A percentile compares a stretch with the other conserved stretches of the same genome.
Conservation (phyloP, 106 monocot species). For the Iris macrosiphon region DNA sequence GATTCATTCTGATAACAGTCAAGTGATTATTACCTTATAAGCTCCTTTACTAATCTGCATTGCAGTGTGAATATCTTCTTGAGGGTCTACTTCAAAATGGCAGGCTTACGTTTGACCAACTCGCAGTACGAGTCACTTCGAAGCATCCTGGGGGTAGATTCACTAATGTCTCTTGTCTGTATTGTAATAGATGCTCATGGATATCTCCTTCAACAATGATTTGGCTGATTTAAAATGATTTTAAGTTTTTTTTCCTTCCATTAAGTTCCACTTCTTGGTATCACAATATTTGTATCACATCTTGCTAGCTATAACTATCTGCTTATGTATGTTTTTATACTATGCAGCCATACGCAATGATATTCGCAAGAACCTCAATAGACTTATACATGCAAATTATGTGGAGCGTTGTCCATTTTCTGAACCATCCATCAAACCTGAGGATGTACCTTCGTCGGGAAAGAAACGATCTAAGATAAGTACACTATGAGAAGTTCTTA, state of each 20-base stretch:
- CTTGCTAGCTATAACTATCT: neutral
- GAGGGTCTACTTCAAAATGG: constrained; percentile 87
- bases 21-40: no score
- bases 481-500: neutral
- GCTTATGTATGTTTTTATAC: constrained; percentile 11
- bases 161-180: neutral
- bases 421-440: constrained; percentile 62
- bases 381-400: constrained; percentile 62
- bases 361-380: constrained; percentile 45
- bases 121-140: constrained; percentile 37
- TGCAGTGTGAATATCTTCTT: constrained; percentile 62
- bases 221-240: neutral
- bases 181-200: neutral
- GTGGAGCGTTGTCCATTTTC: constrained; percentile 89
- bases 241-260: neutral
- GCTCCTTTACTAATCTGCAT: no score
- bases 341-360: constrained; percentile 13
- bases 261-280: neutral
- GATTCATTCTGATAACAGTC: no score
- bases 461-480: constrained; percentile 63
- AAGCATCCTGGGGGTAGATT: neutral
- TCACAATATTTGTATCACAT: neutral
- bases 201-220: neutral
- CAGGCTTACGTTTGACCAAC: constrained; percentile 83
- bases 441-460: constrained; percentile 24